phyloP scores from a whole-genome alignment of 768 basidiomycete genomes.

The Epithele typhae region DNA sequence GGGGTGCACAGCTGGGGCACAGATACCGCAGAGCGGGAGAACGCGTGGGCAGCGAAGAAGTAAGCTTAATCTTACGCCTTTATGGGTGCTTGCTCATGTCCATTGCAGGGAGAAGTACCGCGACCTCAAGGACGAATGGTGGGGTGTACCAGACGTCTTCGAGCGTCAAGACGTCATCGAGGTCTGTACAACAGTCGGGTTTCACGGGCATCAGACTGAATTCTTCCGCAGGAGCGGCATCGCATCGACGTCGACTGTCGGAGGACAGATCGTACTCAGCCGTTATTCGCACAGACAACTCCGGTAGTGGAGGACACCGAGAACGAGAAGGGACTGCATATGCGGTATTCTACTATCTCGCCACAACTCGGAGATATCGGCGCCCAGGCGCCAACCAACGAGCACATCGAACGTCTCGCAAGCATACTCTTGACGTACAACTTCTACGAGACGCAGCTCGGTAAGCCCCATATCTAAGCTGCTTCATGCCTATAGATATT shows the following conservation, averaged over 20 bases:
- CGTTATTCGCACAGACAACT: conserved; percentile 61
- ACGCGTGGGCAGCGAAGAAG: conserved; percentile 62
- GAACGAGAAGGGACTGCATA: conserved; percentile 52
- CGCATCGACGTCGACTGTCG: conserved; percentile 96
- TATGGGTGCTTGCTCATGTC: background rate
- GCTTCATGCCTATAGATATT: no score
- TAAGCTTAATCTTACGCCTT: conserved; percentile 19
- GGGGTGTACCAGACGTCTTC: conserved; percentile 75
- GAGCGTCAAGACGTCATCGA: conserved; percentile 78
- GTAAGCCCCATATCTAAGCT: conserved; percentile 44
- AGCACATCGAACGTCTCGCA: conserved; percentile 86
- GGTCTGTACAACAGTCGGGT: no score
- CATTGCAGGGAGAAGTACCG: conserved; percentile 60
- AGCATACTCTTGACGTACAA: conserved; percentile 88
- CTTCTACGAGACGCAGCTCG: conserved; percentile 83
- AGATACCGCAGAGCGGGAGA: conserved; percentile 54
- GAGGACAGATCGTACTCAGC: conserved; percentile 91
- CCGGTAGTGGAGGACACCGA: conserved; percentile 41
- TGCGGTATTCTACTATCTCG: conserved; percentile 68
- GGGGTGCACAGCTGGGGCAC: conserved; percentile 81
- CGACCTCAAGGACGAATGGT: conserved; percentile 76
- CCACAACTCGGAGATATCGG: conserved; percentile 71
- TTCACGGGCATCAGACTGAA: no score
- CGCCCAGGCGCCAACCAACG: conserved; percentile 84
- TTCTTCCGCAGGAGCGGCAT: conserved; percentile 81